Percentiles rank a stretch among this genome's conserved stretches.
These are phyloP conservation scores for Chaetomium olivaceum DNA, from an alignment of 2,329 filamentous ascomycete genomes.

Conservation along the genomic window DNA sequence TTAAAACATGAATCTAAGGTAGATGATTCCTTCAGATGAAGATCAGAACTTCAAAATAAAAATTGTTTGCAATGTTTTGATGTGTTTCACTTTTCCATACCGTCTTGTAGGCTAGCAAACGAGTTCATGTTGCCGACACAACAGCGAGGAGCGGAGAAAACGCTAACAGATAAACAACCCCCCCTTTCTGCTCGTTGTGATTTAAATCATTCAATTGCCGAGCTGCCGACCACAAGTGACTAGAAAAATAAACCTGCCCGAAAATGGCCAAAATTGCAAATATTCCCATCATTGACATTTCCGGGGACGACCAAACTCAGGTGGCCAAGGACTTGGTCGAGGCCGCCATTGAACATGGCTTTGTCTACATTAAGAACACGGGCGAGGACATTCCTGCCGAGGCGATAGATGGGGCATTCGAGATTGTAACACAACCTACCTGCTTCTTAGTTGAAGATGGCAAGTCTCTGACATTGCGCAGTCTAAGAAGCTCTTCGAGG, in stretches of 20 bases:
- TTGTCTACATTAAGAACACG: slow-evolving; percentile 82
- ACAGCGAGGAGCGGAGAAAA: neutral
- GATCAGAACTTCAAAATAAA: too few species aligned
- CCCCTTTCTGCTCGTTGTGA: neutral
- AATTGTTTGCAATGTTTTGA: neutral
- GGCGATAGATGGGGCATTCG: slow-evolving; percentile 71
- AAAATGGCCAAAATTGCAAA: slow-evolving; percentile 41
- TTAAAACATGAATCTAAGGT: neutral
- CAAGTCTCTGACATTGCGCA: slow-evolving; percentile 37
- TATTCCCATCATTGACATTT: slow-evolving; percentile 85
- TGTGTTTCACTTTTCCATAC: neutral
- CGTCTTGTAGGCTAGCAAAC: neutral
- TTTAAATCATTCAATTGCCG: neutral
- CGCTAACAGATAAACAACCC: neutral
- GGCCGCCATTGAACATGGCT: slow-evolving; percentile 80
- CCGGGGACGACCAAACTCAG: slow-evolving; percentile 54
- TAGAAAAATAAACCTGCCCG: neutral
- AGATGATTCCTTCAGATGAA: neutral
- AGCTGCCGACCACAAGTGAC: neutral
- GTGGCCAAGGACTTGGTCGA: slow-evolving; percentile 71
- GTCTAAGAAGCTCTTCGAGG: slow-evolving; percentile 72
- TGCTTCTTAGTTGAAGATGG: neutral
- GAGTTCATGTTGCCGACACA: neutral
- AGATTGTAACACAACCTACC: slow-evolving; percentile 55
- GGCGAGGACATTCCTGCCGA: slow-evolving; percentile 66